A percentile compares a stretch with the other conserved stretches of the same genome.
phyloP scores from a whole-genome alignment of 257 asterid genomes.

The Fraxinus pennsylvanica region DNA sequence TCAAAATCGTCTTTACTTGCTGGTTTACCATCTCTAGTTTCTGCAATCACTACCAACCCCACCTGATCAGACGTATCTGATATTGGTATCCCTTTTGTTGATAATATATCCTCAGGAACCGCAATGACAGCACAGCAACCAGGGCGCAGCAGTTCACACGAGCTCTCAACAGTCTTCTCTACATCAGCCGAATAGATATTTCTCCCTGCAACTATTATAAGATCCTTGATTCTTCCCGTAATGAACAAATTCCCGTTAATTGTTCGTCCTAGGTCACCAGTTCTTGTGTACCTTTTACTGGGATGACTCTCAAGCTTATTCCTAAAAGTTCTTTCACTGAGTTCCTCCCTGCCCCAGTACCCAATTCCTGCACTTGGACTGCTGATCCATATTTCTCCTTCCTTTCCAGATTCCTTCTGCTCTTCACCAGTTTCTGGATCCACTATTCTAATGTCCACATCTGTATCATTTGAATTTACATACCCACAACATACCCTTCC shows the following conservation, averaged over 20 bases:
- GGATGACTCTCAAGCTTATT: slow-evolving; percentile 39
- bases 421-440: slow-evolving; percentile 65
- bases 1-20: slow-evolving; percentile 48
- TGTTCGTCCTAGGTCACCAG: slow-evolving; percentile 73
- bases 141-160: slow-evolving; percentile 70
- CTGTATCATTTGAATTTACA: slow-evolving; percentile 37
- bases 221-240: slow-evolving; percentile 89
- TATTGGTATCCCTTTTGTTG: slow-evolving; percentile 56
- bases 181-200: slow-evolving; percentile 78
- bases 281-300: slow-evolving; percentile 55
- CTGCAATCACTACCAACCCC: slow-evolving; percentile 83
- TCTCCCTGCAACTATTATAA: slow-evolving; percentile 80
- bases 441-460: slow-evolving; percentile 59
- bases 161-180: slow-evolving; percentile 79
- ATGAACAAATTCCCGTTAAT: slow-evolving; percentile 62
- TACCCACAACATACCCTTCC: slow-evolving; percentile 82
- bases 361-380: slow-evolving; percentile 83
- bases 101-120: slow-evolving; percentile 72
- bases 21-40: slow-evolving; percentile 64
- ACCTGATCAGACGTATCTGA: slow-evolving; percentile 67
- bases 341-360: slow-evolving; percentile 68
- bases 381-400: slow-evolving; percentile 87
- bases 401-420: slow-evolving; percentile 44
- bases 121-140: slow-evolving; percentile 88
- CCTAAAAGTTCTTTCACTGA: slow-evolving; percentile 50